These are phyloP conservation scores for Chamaecrista fasciculata DNA, from an alignment of 306 rosid genomes.

Conservation along the genomic window DNA sequence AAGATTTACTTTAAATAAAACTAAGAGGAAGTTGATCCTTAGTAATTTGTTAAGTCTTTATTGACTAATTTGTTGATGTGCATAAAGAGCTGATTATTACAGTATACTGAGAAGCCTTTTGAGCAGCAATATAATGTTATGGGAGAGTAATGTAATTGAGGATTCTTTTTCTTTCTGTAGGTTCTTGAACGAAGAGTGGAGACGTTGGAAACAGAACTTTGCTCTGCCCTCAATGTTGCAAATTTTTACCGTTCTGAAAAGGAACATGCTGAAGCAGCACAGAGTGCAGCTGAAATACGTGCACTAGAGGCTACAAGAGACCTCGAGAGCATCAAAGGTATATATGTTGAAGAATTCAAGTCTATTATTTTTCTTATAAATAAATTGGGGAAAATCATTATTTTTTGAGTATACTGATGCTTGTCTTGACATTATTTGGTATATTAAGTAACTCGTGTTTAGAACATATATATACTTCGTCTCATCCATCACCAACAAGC, in stretches of 20 bases:
- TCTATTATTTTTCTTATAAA: not conserved
- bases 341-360: slow-evolving; percentile 10
- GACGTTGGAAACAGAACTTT: slow-evolving; percentile 85
- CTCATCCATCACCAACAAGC: not conserved
- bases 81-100: not conserved
- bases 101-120: not conserved
- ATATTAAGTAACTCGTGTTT: not conserved
- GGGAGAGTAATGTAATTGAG: not conserved
- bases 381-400: not conserved
- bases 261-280: slow-evolving; percentile 84
- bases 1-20: too few species aligned
- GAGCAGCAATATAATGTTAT: not conserved
- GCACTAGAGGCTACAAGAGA: slow-evolving; percentile 74
- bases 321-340: slow-evolving; percentile 97
- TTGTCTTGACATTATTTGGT: not conserved
- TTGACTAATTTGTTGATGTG: not conserved
- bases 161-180: slow-evolving; percentile 31
- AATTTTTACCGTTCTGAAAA: slow-evolving; percentile 88
- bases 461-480: not conserved
- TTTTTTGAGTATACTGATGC: not conserved
- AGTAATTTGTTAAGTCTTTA: not conserved
- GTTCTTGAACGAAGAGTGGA: slow-evolving; percentile 82
- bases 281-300: slow-evolving; percentile 75
- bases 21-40: not conserved
- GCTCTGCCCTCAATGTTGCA: slow-evolving; percentile 87